These are phyloP conservation scores for Cercophora sp. DNA, from an alignment of 495 filamentous ascomycete species.

Conservation along the genomic window DNA sequence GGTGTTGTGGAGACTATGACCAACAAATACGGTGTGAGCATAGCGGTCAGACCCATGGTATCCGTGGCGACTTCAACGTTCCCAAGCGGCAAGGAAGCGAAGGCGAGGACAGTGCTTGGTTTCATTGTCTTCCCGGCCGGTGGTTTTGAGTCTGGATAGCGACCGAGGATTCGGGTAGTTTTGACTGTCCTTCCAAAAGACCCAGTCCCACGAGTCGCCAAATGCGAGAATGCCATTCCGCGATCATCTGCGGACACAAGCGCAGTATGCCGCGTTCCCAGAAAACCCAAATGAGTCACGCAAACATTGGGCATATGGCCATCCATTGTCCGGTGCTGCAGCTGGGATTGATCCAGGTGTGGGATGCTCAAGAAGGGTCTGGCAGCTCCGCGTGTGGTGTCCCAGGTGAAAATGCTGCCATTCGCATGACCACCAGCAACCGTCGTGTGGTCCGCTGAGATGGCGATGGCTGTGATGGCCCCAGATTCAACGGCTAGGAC, in stretches of 20 bases:
- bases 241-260: constrained; percentile 94
- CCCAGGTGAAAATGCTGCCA: constrained; percentile 96
- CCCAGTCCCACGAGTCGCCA: constrained; percentile 87
- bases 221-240: constrained; percentile 97
- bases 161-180: constrained; percentile 83
- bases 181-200: constrained; percentile 80
- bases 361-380: constrained; percentile 86
- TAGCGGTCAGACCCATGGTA: constrained; percentile 83
- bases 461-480: constrained; percentile 76
- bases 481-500: constrained; percentile 80
- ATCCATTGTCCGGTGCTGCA: constrained; percentile 65
- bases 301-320: constrained; percentile 75
- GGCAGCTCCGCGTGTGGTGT: constrained; percentile 66
- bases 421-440: constrained; percentile 85
- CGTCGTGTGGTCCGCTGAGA: constrained; percentile 91
- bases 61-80: constrained; percentile 89
- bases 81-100: constrained; percentile 83
- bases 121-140: constrained; percentile 63
- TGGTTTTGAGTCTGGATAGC: constrained; percentile 69
- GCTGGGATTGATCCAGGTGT: constrained; percentile 61
- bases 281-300: constrained; percentile 85
- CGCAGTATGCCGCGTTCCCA: constrained; percentile 93
- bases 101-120: constrained; percentile 91
- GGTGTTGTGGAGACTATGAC: constrained; percentile 97
- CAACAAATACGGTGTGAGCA: constrained; percentile 91